phyloP scores from a whole-genome alignment of 257 asterid genomes.

The Solanum tarapatanum region DNA sequence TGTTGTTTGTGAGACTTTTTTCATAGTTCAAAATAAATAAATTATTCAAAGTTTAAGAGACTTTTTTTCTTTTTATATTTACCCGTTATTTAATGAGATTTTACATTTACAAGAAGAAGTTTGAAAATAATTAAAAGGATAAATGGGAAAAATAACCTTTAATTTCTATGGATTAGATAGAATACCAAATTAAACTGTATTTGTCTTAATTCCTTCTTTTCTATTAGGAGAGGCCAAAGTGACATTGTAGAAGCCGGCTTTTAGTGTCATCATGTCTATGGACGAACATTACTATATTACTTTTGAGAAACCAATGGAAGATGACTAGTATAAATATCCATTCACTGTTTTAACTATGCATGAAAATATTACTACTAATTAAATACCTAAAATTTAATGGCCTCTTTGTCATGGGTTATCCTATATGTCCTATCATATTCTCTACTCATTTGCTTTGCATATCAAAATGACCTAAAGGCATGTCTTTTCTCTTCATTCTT shows the following conservation, averaged over 20 bases:
- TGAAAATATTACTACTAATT: not conserved
- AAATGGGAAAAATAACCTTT: not conserved
- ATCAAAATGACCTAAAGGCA: constrained; percentile 28
- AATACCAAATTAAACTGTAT: not conserved
- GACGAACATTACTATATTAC: not conserved
- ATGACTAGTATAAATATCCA: not conserved
- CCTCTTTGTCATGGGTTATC: constrained; percentile 8
- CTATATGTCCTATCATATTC: constrained; percentile 11
- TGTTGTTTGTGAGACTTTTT: not conserved
- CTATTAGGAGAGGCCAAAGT: not conserved
- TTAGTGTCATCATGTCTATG: no score
- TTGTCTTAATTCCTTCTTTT: not conserved
- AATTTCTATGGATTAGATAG: not conserved
- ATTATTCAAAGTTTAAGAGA: no score
- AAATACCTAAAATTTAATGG: constrained; percentile 2
- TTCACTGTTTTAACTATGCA: not conserved
- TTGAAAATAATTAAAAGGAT: no score
- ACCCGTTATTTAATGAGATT: not conserved
- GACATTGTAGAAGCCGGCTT: not conserved
- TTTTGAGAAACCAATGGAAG: not conserved
- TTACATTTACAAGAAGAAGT: not conserved
- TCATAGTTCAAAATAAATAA: no score
- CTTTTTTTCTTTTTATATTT: no score
- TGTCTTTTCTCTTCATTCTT: not conserved
- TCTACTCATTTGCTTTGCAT: constrained; percentile 16